Base-by-base conservation (phyloP, 176 grass and related monocot species). In the Cymbopogon citratus region DNA sequence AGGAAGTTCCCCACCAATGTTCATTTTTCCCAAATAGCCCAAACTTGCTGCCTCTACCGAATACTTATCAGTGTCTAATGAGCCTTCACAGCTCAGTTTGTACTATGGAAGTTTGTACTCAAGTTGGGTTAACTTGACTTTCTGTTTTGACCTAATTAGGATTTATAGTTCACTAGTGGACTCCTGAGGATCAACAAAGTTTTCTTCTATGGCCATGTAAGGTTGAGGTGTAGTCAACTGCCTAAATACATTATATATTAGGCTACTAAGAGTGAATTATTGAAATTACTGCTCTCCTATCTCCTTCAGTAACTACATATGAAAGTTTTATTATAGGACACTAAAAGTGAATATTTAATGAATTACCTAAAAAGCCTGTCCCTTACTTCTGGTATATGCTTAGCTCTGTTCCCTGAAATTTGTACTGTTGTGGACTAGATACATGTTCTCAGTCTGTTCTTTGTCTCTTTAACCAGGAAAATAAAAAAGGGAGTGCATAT, bases 401-500 rank as follows among this genome's bases (percentile, higher is more conserved):
- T 64, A 70, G 41, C 14, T 33, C 5, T 75, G 10, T 35, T 73
- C 12, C n/a, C 34, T 62, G 16, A 15, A 81, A 21, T 69, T 19
- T 84, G 49, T 51, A 41, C 31, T 43, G 26, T 71, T 77, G 14
- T 26, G 49, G 56, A 28, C 40, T 52, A 27, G 9, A 75, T 48
- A 52, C 3, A 52, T 48, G 48, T 56, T 40, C 41, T 70, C 26
- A 26, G 12, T 76, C 3, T 76, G n/a, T 26, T 18, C 1, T 21
- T 40, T n/a, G 9, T 81, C 62, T 26, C 11, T 75, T 87, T 75
- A 56, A 86, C 31, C 80, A 98, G 95, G 81, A 98, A 98, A 91
- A 94, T 94, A 63, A 98, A 91, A 54, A 98, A 94, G 69, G 81
- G 67, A 12, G 48, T 73, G 10, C 90, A 79, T 80, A 39, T 84